phyloP scores from a whole-genome alignment of 1,284 basidiomycete genomes.

The Sanguinoderma infundibulare region DNA sequence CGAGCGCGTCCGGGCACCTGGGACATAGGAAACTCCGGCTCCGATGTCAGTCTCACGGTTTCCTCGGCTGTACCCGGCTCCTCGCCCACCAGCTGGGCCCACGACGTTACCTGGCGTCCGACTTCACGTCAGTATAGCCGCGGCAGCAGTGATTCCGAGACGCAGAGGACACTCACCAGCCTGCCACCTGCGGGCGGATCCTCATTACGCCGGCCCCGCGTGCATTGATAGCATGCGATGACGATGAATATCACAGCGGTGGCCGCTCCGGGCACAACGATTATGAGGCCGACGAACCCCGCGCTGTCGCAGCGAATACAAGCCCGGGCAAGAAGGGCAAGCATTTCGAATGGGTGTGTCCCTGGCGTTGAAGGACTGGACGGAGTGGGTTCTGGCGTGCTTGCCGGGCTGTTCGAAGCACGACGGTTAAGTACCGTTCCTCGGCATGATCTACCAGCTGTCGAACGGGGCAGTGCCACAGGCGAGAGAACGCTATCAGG shows the following conservation, averaged over 20 bases:
- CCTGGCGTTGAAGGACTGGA: background rate
- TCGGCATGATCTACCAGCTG: background rate
- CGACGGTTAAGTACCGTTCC: background rate
- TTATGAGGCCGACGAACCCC: background rate
- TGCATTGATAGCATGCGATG: background rate
- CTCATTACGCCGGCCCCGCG: background rate
- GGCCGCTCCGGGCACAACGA: background rate
- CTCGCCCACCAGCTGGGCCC: background rate
- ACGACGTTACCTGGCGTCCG: background rate
- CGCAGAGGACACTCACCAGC: background rate
- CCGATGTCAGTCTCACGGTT: background rate
- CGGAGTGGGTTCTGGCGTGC: background rate
- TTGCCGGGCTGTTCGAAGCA: background rate
- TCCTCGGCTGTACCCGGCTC: background rate
- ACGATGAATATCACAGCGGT: background rate
- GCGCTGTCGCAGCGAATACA: background rate
- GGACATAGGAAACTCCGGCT: background rate
- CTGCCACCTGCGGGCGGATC: background rate
- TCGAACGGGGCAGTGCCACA: too few species aligned
- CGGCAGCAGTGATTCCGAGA: background rate
- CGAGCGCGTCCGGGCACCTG: background rate
- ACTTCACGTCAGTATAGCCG: background rate
- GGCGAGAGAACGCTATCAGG: too few species aligned
- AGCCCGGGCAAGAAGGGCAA: background rate
- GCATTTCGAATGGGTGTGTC: background rate